Evolutionary conservation across 495 filamentous ascomycete genomes (phyloP).

Genomic region (Penicillium atrosanguineum): DNA sequence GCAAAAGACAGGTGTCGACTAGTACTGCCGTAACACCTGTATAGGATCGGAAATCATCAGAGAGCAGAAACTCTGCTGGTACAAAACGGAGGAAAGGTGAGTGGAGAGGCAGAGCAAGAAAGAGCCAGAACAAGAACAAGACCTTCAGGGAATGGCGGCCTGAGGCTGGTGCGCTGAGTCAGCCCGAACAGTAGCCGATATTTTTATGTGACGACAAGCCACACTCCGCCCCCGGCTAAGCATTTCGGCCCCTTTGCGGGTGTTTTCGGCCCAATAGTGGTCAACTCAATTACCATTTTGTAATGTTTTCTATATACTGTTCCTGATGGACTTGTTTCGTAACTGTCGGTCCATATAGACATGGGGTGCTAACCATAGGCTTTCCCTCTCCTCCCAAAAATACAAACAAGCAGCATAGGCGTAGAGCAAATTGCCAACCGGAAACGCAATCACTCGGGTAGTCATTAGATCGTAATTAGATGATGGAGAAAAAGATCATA

Average conservation of each 20-base stretch:
- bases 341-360: neutral
- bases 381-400: neutral
- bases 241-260: constrained; percentile 22
- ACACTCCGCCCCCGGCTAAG: constrained; percentile 18
- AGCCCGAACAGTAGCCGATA: constrained; percentile 22
- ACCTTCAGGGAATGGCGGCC: constrained; percentile 19
- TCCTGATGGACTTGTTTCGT: neutral
- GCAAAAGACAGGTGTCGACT: constrained; percentile 44
- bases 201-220: neutral
- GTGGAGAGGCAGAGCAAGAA: constrained; percentile 16
- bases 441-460: neutral
- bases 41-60: constrained; percentile 44
- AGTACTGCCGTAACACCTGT: constrained; percentile 48
- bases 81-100: constrained; percentile 15
- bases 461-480: constrained; percentile 22
- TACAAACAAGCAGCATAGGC: neutral
- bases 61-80: constrained; percentile 38
- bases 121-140: constrained; percentile 14
- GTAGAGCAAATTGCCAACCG: neutral
- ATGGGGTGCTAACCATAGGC: neutral
- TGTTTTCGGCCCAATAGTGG: constrained; percentile 27
- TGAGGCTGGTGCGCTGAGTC: constrained; percentile 29
- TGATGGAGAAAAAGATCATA: constrained; percentile 1
- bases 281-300: constrained; percentile 14
- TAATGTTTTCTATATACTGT: constrained; percentile 1